Evolutionary conservation across 345 rosid genomes (phyloP), one percentile per base, ranked within the genome.

Genomic region (Boechera retrofracta): DNA sequence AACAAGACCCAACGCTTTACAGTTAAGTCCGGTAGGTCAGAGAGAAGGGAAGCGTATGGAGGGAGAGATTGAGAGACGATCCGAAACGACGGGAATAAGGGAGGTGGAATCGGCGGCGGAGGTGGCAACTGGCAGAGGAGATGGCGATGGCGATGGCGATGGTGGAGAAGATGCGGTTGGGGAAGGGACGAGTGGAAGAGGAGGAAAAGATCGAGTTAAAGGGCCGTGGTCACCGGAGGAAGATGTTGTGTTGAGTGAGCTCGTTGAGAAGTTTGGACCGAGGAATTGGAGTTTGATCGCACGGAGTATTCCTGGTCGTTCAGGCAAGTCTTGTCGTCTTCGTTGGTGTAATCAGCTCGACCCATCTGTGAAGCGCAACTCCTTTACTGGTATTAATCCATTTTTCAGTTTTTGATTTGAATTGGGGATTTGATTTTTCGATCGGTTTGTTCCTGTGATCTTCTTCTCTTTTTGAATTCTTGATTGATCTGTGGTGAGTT

Each of bases 311-410:
- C 66, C 89, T 29, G 97, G 93, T 29, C 87, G 93, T 51, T 89
- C 97, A 41, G 97, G 97, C 48, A 91, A 89, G 83, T 93, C 97
- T 48, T 89, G 97, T 75, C 93, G 97, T 51, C 92, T 91, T 71
- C 89, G 97, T 33, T 91, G 98, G 97, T 93, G 93, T 85, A 93
- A 93, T 77, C 97, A 91, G 89, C 97, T 93, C 52, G 89, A 91
- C 72, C 97, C 96, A 12, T 60, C 88, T 42, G 84, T 93, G 64
- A 87, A 87, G 82, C 90, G 91, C 77, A 86, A 88, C 78, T 92
- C 98, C 12, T 93, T 93, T 61, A 84, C 91, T 48, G 94, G 94
- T 92, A 83, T 15, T 53, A 32, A 2, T 39, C 18, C 41, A 42
- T 56, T 18, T 9, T 1, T 0, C 0, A 5, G 16, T 39, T 12